Evolutionary conservation across 306 rosid species (phyloP), one percentile per base, ranked within the genome.

Genomic region (Begonia loranthoides): DNA sequence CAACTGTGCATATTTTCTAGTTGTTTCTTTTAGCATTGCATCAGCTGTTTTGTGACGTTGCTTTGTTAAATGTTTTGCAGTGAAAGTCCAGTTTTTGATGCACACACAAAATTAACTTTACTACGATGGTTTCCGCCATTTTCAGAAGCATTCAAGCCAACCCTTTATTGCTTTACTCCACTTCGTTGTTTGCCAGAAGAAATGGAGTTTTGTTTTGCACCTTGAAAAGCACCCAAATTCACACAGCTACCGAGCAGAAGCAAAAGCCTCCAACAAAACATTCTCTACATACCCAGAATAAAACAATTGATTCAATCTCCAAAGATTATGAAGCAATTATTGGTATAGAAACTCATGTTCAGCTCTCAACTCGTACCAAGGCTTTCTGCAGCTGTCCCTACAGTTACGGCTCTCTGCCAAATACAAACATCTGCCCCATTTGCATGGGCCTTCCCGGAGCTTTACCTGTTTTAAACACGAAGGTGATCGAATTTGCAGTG

Each of bases 361-460:
- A 90, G 79, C 95, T 82, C 45, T 78, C 87, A 3, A 85, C 97
- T 59, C 74, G 64, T 17, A 85, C 95, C 58, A 85, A 90, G 79
- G 95, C 95, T 49, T 90, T 90, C 49, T 90, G 94, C 56, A 59
- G 75, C 17, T 90, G 94, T 55, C 92, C 94, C 46, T 85, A 85
- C 71, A 74, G 16, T 71, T 85, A 82, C 65, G 95, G 95, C 13
- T 74, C 92, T 49, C 62, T 43, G 10, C 97, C 97, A 10, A 85
- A 90, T 62, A 76, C 79, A 38, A 76, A 53, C 22, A 54, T 90
- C 1, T 90, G 97, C 67, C 92, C 95, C 36, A 68, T 85, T 69
- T 90, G 97, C 52, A 82, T 90, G 97, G 97, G 97, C 16, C 74
- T 90, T 49, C 99, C 99, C 9, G 95, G 99, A 41, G 80, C 97